Conservation (phyloP, 1,284 basidiomycete species). For the Sporisorium scitamineum region DNA sequence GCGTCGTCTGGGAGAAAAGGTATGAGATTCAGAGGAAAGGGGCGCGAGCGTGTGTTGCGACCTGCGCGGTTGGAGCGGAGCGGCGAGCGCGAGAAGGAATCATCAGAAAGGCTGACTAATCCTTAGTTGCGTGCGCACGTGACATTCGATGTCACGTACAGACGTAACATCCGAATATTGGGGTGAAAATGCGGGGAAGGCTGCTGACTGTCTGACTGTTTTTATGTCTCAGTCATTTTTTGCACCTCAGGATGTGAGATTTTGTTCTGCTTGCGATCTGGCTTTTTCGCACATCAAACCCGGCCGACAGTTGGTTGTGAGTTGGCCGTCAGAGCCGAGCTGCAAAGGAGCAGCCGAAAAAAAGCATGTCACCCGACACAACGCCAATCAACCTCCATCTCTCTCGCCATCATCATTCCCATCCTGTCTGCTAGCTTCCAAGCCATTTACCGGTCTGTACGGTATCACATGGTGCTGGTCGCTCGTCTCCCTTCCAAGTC, state of each 20-base stretch:
- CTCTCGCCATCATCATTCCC: conserved; percentile 5
- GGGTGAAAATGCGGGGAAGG: conserved; percentile 7
- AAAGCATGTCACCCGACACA: conserved; percentile 37
- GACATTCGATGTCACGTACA: too few relatives aligned
- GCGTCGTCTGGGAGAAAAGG: too few relatives aligned
- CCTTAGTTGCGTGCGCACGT: too few relatives aligned
- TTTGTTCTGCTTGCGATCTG: background rate
- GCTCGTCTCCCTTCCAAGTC: conserved; percentile 8
- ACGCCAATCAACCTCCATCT: background rate
- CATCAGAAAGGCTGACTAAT: too few relatives aligned
- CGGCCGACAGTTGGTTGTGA: conserved; percentile 1
- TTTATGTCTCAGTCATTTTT: background rate
- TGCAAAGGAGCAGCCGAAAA: background rate
- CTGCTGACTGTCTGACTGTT: too few relatives aligned
- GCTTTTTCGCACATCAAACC: background rate
- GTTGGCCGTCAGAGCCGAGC: background rate
- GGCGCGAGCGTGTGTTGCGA: too few relatives aligned
- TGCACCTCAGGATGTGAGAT: background rate
- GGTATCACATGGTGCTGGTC: conserved; percentile 32
- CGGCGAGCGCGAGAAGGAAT: too few relatives aligned
- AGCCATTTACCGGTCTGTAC: conserved; percentile 16
- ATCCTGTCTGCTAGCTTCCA: background rate
- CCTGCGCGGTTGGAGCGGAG: too few relatives aligned
- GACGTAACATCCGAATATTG: background rate
- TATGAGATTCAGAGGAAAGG: too few relatives aligned